Percentiles rank a stretch among this genome's conserved stretches.
These are phyloP conservation scores for Nothophoma quercina DNA, from an alignment of 2,329 filamentous ascomycete species.

Conservation along the genomic window DNA sequence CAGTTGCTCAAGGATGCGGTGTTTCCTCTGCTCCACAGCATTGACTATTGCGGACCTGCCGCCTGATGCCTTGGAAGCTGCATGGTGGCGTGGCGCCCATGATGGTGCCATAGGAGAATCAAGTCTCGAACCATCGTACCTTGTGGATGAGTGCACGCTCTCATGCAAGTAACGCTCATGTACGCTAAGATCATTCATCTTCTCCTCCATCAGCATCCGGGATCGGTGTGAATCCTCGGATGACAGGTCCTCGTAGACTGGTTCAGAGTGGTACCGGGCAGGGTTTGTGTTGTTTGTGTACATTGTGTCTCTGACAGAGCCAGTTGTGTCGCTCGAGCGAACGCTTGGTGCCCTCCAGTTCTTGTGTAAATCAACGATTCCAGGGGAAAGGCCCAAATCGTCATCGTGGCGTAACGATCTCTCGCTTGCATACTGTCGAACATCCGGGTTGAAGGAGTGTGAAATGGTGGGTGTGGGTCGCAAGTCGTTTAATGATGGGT, in stretches of 20 bases:
- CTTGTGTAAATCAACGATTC: conserved; percentile 36
- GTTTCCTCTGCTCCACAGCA: conserved; percentile 69
- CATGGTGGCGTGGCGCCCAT: conserved; percentile 32
- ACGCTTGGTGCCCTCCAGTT: conserved; percentile 40
- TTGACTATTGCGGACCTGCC: conserved; percentile 55
- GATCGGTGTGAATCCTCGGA: conserved; percentile 33
- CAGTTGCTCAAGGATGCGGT: conserved; percentile 59
- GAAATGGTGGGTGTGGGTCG: conserved; percentile 16
- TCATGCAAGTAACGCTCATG: conserved; percentile 36
- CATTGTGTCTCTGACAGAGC: conserved; percentile 39
- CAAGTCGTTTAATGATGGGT: conserved; percentile 30
- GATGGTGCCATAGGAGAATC: conserved; percentile 27
- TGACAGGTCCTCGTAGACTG: conserved; percentile 32
- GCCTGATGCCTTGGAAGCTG: conserved; percentile 38
- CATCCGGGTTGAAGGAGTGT: conserved; percentile 22
- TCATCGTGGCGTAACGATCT: conserved; percentile 30
- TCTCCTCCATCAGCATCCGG: conserved; percentile 34
- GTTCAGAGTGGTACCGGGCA: conserved; percentile 30
- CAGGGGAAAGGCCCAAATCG: conserved; percentile 20
- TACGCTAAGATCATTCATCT: conserved; percentile 32
- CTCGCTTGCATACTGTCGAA: conserved; percentile 20
- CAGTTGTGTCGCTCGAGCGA: conserved; percentile 30
- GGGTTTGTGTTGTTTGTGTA: conserved; percentile 28
- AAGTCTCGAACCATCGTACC: conserved; percentile 13
- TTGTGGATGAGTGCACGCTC: conserved; percentile 23